Percentiles rank a stretch among this genome's conserved stretches.
Evolutionary conservation across 345 rosid genomes (phyloP).

Genomic region (Arabidopsis suecica): DNA sequence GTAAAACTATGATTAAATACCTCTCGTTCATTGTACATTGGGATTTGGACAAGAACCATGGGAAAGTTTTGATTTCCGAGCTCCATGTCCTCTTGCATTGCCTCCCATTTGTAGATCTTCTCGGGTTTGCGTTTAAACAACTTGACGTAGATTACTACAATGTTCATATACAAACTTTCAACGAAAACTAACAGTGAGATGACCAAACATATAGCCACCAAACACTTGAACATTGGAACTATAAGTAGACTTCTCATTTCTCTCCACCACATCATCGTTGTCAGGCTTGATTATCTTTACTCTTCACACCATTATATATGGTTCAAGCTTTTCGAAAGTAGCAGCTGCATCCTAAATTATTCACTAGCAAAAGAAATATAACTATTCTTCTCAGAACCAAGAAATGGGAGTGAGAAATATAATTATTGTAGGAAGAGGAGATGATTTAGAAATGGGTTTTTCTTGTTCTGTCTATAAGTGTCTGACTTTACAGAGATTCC

Average conservation of each 20-base stretch:
- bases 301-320: slow-evolving; percentile 21
- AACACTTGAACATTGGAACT: slow-evolving; percentile 50
- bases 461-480: slow-evolving; percentile 20
- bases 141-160: slow-evolving; percentile 55
- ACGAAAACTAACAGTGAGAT: slow-evolving; percentile 59
- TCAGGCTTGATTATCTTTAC: slow-evolving; percentile 26
- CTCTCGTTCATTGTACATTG: slow-evolving; percentile 51
- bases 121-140: slow-evolving; percentile 51
- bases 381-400: not conserved
- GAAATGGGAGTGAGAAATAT: slow-evolving; percentile 10
- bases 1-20: slow-evolving; percentile 9
- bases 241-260: slow-evolving; percentile 48
- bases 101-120: slow-evolving; percentile 55
- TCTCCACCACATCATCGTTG: slow-evolving; percentile 46
- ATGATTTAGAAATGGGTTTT: slow-evolving; percentile 4
- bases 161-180: slow-evolving; percentile 60
- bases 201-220: slow-evolving; percentile 55
- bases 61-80: slow-evolving; percentile 49
- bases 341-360: slow-evolving; percentile 6
- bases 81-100: slow-evolving; percentile 56
- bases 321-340: slow-evolving; percentile 31
- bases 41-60: slow-evolving; percentile 49
- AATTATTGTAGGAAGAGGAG: not conserved
- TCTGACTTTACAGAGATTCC: slow-evolving; percentile 37
- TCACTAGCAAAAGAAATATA: not conserved